Conservation (phyloP, 192 early-diverging fungal genomes). For the Coemansia sp. region DNA sequence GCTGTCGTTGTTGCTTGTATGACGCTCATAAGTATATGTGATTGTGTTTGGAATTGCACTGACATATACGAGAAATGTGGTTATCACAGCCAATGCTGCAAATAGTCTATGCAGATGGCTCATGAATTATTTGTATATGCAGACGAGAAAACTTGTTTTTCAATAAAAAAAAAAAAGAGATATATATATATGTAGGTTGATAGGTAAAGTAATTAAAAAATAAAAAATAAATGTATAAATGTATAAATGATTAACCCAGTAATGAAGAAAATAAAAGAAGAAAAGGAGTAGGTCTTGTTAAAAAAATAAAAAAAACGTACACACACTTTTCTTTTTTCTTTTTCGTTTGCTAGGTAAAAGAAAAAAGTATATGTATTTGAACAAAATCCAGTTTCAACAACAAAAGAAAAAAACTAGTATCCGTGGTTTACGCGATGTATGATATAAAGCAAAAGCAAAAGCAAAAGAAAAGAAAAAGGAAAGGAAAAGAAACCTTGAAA, state of each 20-base stretch:
- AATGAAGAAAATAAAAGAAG: neutral
- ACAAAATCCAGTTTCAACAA: neutral
- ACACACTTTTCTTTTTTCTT: neutral
- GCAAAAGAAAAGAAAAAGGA: constrained; percentile 3
- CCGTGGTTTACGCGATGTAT: neutral
- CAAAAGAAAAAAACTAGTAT: neutral
- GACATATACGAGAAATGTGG: neutral
- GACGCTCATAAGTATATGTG: constrained; percentile 1
- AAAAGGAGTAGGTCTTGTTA: neutral
- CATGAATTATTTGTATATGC: neutral
- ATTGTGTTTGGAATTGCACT: neutral
- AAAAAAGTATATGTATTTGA: too few species aligned
- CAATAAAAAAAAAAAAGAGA: neutral
- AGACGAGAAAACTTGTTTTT: too few species aligned
- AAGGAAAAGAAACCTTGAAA: too few species aligned
- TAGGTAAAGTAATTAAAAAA: neutral
- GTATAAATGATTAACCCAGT: neutral
- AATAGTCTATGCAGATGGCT: neutral
- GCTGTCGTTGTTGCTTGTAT: neutral
- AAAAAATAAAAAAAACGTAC: neutral
- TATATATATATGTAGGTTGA: neutral
- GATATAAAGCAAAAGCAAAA: neutral
- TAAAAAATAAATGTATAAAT: neutral
- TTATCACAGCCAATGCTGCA: neutral
- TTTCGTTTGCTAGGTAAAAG: too few species aligned